These are phyloP conservation scores for Candida sonorensis DNA, from an alignment of 805 yeast genomes.

Conservation along the genomic window DNA sequence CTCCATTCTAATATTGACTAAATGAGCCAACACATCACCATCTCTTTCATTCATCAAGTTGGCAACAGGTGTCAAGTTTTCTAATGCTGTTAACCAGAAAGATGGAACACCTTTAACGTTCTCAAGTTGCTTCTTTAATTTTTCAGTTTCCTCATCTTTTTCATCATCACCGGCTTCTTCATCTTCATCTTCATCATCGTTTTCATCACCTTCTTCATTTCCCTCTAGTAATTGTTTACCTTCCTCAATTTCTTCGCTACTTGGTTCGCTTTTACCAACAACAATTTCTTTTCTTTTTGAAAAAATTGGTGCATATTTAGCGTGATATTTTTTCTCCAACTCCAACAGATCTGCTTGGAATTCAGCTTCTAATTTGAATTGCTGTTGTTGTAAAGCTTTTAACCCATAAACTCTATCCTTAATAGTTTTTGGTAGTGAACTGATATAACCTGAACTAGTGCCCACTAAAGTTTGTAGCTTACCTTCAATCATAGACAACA, in stretches of 20 bases:
- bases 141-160: constrained; percentile 31
- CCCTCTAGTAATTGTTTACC: constrained; percentile 68
- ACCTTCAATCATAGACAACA: constrained; percentile 84
- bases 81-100: constrained; percentile 95
- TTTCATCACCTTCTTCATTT: constrained; percentile 26
- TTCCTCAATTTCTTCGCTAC: constrained; percentile 64
- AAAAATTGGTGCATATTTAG: constrained; percentile 69
- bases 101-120: constrained; percentile 75
- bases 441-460: constrained; percentile 79
- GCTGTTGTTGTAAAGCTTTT: constrained; percentile 72
- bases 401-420: constrained; percentile 75
- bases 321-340: constrained; percentile 74
- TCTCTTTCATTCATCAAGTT: constrained; percentile 89
- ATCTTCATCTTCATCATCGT: constrained; percentile 37
- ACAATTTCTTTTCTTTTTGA: constrained; percentile 67
- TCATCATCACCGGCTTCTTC: constrained; percentile 34
- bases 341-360: constrained; percentile 85
- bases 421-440: constrained; percentile 62
- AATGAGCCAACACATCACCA: constrained; percentile 65
- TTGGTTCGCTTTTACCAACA: constrained; percentile 69
- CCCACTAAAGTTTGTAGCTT: constrained; percentile 82
- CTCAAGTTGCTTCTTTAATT: constrained; percentile 15
- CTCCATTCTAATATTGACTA: constrained; percentile 68
- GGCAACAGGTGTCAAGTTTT: constrained; percentile 72
- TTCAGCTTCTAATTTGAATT: constrained; percentile 79